Evolutionary conservation across 805 yeast species (phyloP).

Genomic region (Zygosaccharomyces gambellarensis): DNA sequence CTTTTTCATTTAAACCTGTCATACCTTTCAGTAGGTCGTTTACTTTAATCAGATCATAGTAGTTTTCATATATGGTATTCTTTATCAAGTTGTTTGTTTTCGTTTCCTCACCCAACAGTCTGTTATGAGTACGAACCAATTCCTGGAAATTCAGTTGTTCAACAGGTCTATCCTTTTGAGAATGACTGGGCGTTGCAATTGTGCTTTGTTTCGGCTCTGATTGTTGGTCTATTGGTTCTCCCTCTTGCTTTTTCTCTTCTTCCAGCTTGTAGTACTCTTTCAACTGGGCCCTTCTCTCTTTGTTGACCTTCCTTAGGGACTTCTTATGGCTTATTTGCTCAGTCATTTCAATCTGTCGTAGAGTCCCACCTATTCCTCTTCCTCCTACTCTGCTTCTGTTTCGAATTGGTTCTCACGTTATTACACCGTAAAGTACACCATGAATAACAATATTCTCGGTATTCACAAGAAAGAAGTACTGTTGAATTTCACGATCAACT

Average conservation of each 20-base stretch:
- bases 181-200: background rate
- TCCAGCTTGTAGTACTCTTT: constrained; percentile 27
- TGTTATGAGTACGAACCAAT: constrained; percentile 27
- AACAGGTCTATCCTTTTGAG: constrained; percentile 11
- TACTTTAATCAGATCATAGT: constrained; percentile 65
- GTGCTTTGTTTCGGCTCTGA: background rate
- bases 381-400: background rate
- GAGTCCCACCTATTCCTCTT: no score
- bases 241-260: background rate
- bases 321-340: constrained; percentile 33
- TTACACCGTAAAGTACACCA: no score
- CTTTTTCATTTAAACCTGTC: constrained; percentile 12
- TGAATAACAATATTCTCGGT: background rate
- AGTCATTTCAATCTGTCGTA: constrained; percentile 14
- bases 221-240: background rate
- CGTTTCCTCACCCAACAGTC: constrained; percentile 26
- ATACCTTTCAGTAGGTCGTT: constrained; percentile 47
- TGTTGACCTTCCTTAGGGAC: constrained; percentile 21
- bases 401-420: background rate
- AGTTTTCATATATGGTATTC: constrained; percentile 68
- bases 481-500: no score
- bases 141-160: constrained; percentile 19
- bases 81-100: constrained; percentile 46
- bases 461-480: background rate
- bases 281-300: constrained; percentile 24